Base-by-base conservation (phyloP, 768 basidiomycete species). In the Lyophyllum shimeji region DNA sequence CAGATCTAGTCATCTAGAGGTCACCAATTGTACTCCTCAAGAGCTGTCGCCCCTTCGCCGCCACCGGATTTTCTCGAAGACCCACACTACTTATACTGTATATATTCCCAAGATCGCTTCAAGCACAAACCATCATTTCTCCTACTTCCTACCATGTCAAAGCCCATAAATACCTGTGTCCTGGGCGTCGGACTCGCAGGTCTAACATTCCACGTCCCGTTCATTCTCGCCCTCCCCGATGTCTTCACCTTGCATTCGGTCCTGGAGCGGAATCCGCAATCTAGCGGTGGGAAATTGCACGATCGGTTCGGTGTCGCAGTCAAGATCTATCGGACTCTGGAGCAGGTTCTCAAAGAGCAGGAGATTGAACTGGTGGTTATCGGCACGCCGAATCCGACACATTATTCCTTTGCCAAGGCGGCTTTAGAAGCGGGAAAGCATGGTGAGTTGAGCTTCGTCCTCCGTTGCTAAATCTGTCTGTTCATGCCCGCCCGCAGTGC, bases 161-260 rank as follows among this genome's bases (percentile, higher is more conserved):
- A 71, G 39, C 83, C 86, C 18, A 86, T 92, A 64, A 79, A 78
- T 37, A 84, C 85, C 23, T 87, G 89, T 62, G 83, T 90, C 6
- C 74, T 92, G 2, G 90, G 90, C 18, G 84, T 89, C 33, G 92
- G 91, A 39, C 82, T 93, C 57, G 79, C 86, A 18, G 87, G 87
- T 33, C 73, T 87, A 39, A 88, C 87, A 2, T 93, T 95, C 72
- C 93, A 95, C 68, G 63, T 86, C 54, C 92, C 93, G 0, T 89
- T 93, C 68, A 73, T 95, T 54, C 80, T 87, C 52, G 83, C 89
- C 2, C 76, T 89, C 18, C 86, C 90, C 0, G 74, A 87, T 23
- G 70, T 83, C 47, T 93, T 91, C 75, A 80, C 72, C 8, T 81
- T 93, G 33, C 78, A 85, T 61, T 80, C 89, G n/a, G 86, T 93